These are phyloP conservation scores for Paulownia fortunei DNA, from an alignment of 257 asterid species.

Conservation along the genomic window DNA sequence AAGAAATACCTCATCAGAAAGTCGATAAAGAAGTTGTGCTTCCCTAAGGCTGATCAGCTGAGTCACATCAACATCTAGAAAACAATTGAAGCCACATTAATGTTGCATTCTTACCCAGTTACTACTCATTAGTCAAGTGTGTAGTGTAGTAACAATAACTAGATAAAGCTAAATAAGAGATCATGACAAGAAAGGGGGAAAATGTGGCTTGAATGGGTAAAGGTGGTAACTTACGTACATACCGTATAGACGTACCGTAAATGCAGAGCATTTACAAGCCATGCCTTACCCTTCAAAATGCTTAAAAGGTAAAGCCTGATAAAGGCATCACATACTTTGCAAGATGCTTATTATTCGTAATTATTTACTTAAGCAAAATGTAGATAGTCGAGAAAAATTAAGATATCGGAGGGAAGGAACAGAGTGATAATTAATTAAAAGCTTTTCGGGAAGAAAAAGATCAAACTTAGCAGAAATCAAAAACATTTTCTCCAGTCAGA, in stretches of 20 bases:
- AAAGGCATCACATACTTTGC: neutral
- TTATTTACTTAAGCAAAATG: conserved; percentile 7
- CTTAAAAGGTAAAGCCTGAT: neutral
- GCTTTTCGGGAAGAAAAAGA: neutral
- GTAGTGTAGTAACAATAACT: conserved; percentile 9
- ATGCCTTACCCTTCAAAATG: conserved; percentile 6
- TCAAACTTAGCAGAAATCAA: conserved; percentile 18
- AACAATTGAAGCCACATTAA: conserved; percentile 38
- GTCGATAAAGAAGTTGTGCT: conserved; percentile 79
- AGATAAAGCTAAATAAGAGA: conserved; percentile 9
- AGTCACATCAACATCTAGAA: conserved; percentile 68
- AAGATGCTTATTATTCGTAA: conserved; percentile 16
- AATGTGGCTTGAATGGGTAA: conserved; percentile 11
- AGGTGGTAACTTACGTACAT: neutral
- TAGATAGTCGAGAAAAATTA: conserved; percentile 15
- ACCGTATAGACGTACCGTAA: conserved; percentile 20
- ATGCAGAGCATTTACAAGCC: conserved; percentile 7
- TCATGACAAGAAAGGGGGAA: neutral
- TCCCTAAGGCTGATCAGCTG: conserved; percentile 87
- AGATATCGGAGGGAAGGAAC: neutral
- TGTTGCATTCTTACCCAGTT: conserved; percentile 23
- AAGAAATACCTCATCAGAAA: conserved; percentile 72
- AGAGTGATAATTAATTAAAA: neutral
- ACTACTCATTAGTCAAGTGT: conserved; percentile 9
- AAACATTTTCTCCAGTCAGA: neutral